A percentile compares a stretch with the other conserved stretches of the same genome.
Conservation (phyloP, 345 rosid genomes). For the Gossypioides kirkii region DNA sequence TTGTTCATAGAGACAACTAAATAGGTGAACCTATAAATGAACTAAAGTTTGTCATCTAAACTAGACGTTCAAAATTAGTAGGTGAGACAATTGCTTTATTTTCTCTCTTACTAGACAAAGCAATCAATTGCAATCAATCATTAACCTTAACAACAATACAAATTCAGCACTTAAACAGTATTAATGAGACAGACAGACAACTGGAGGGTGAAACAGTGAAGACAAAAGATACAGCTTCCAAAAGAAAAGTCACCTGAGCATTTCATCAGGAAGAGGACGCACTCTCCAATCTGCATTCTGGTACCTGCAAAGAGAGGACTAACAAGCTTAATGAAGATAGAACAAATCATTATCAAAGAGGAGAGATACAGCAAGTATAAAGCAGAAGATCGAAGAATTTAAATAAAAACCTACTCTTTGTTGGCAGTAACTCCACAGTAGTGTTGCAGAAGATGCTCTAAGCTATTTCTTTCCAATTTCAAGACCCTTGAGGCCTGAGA, state of each 20-base stretch:
- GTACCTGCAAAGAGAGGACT: slow-evolving; percentile 53
- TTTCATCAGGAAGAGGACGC: slow-evolving; percentile 83
- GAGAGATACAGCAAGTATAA: not conserved
- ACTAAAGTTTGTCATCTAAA: not conserved
- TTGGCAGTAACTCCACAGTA: slow-evolving; percentile 80
- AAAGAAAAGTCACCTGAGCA: slow-evolving; percentile 49
- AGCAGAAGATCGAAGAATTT: slow-evolving; percentile 14
- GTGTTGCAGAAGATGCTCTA: slow-evolving; percentile 70
- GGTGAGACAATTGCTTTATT: not conserved
- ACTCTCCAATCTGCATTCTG: slow-evolving; percentile 98
- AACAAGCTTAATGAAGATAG: slow-evolving; percentile 15
- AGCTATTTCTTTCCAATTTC: slow-evolving; percentile 82
- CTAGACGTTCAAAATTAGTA: not conserved
- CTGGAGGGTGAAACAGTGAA: not conserved
- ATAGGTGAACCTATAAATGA: not conserved
- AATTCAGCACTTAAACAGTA: not conserved
- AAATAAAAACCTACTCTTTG: slow-evolving; percentile 58
- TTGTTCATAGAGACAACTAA: not conserved
- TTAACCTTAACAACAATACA: not conserved
- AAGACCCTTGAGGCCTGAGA: slow-evolving; percentile 82
- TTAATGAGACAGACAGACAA: not conserved
- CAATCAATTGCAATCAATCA: not conserved
- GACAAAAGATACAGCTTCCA: not conserved
- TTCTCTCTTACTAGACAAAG: not conserved
- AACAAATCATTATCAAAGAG: slow-evolving; percentile 3